phyloP scores from a whole-genome alignment of 2,329 filamentous ascomycete species.

The Ophiostoma sp. region DNA sequence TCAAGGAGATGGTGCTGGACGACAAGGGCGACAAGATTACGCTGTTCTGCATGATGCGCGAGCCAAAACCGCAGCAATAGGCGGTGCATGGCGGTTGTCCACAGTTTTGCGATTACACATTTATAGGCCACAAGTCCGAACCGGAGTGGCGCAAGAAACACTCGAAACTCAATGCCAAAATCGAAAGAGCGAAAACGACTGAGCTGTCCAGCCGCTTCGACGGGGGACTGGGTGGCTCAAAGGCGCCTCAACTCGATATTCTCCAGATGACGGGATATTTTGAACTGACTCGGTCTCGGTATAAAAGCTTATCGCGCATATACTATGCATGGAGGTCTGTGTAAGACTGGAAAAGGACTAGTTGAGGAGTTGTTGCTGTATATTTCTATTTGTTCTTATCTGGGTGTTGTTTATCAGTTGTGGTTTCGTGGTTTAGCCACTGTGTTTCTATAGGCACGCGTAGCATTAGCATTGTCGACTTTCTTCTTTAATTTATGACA shows the following conservation, averaged over 20 bases:
- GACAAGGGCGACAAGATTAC: conserved; percentile 10
- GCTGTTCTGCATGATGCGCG: conserved; percentile 15
- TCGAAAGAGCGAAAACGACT: not conserved
- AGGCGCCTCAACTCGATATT: not conserved
- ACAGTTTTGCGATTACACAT: not conserved
- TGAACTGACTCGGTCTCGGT: not conserved
- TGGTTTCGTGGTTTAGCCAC: not conserved
- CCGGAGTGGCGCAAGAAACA: not conserved
- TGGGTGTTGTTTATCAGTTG: not conserved
- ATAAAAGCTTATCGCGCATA: not conserved
- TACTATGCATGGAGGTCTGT: not conserved
- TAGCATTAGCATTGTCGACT: not conserved
- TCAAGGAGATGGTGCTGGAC: conserved; percentile 15
- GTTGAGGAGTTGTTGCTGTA: not conserved
- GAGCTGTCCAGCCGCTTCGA: not conserved
- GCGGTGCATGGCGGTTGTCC: not conserved
- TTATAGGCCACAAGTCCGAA: not conserved
- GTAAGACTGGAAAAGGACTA: not conserved
- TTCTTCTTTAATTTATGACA: not conserved
- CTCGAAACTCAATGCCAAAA: no score
- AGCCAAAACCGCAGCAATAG: conserved; percentile 3
- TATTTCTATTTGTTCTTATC: not conserved
- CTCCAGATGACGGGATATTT: not conserved
- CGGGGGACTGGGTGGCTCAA: no score
- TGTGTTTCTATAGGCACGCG: not conserved